Evolutionary conservation across 2,329 filamentous ascomycete genomes (phyloP).

Genomic region (Penicillium sp.): DNA sequence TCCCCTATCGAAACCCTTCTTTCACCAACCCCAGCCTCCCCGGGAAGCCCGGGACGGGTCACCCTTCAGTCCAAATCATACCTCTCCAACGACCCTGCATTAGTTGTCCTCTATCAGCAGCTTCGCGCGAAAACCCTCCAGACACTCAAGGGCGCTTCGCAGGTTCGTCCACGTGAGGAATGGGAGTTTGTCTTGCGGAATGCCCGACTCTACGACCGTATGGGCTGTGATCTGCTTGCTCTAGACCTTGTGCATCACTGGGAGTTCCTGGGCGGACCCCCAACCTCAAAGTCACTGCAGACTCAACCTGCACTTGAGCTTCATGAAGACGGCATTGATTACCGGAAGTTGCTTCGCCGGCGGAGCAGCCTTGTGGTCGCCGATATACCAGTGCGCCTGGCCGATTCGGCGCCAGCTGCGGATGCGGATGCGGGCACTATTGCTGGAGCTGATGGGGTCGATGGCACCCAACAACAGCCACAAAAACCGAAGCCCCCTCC

Average conservation of each 20-base stretch:
- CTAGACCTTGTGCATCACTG: slow-evolving; percentile 66
- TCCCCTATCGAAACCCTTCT: slow-evolving; percentile 74
- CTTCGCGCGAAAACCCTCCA: slow-evolving; percentile 77
- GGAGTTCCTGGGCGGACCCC: slow-evolving; percentile 45
- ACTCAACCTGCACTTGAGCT: slow-evolving; percentile 32
- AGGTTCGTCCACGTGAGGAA: slow-evolving; percentile 73
- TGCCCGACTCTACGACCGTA: slow-evolving; percentile 77
- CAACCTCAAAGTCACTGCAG: slow-evolving; percentile 32
- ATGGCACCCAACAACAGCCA: slow-evolving; percentile 36
- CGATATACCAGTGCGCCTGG: slow-evolving; percentile 54
- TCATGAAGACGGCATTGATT: slow-evolving; percentile 50
- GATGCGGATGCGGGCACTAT: slow-evolving; percentile 9
- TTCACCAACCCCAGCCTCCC: slow-evolving; percentile 46
- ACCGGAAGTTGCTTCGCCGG: slow-evolving; percentile 65
- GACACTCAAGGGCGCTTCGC: slow-evolving; percentile 79
- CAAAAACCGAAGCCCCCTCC: slow-evolving; percentile 61
- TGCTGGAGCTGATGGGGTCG: slow-evolving; percentile 23
- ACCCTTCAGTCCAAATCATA: slow-evolving; percentile 71
- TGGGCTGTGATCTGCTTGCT: slow-evolving; percentile 89
- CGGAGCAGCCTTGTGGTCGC: slow-evolving; percentile 76
- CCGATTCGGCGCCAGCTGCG: slow-evolving; percentile 38
- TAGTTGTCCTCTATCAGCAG: slow-evolving; percentile 83
- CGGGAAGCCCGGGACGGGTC: slow-evolving; percentile 58
- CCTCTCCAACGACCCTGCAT: slow-evolving; percentile 83
- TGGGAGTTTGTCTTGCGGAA: slow-evolving; percentile 89